Percentiles rank a stretch among this genome's conserved stretches.
Evolutionary conservation across 2,329 filamentous ascomycete species (phyloP).

Genomic region (Chlorencoelia australis): DNA sequence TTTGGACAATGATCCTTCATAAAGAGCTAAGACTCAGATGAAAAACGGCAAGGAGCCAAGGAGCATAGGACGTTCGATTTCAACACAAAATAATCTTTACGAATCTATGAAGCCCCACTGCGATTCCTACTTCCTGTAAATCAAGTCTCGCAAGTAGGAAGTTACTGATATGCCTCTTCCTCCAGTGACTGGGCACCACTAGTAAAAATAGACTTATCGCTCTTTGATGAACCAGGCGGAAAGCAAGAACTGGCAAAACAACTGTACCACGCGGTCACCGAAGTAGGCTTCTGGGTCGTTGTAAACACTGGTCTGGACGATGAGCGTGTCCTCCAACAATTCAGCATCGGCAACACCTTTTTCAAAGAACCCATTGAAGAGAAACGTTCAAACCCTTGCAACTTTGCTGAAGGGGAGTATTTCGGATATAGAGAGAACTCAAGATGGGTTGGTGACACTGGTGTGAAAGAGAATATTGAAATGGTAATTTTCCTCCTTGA

Average conservation of each 20-base stretch:
- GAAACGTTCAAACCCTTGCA: conserved; percentile 30
- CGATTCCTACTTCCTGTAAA: no score
- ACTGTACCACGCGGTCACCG: conserved; percentile 38
- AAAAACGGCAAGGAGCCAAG: no score
- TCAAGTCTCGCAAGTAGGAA: no score
- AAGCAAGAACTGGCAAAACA: conserved; percentile 40
- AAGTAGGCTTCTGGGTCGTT: conserved; percentile 49
- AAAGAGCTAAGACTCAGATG: no score
- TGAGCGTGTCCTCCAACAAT: conserved; percentile 47
- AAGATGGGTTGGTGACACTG: conserved; percentile 28
- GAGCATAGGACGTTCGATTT: no score
- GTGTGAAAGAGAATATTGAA: conserved; percentile 40
- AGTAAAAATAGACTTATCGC: conserved; percentile 39
- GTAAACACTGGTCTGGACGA: conserved; percentile 48
- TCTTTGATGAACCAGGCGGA: conserved; percentile 37
- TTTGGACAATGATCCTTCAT: no score
- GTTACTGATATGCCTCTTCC: no score
- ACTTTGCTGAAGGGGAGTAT: conserved; percentile 32
- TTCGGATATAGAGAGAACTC: conserved; percentile 36
- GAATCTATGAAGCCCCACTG: no score
- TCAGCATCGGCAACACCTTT: conserved; percentile 47
- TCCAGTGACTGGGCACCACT: conserved; percentile 42
- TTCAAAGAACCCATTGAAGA: conserved; percentile 46
- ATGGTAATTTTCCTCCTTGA: conserved; percentile 28
- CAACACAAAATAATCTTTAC: no score